Evolutionary conservation across 1,284 basidiomycete species (phyloP).

Genomic region (Vanrija sp.): DNA sequence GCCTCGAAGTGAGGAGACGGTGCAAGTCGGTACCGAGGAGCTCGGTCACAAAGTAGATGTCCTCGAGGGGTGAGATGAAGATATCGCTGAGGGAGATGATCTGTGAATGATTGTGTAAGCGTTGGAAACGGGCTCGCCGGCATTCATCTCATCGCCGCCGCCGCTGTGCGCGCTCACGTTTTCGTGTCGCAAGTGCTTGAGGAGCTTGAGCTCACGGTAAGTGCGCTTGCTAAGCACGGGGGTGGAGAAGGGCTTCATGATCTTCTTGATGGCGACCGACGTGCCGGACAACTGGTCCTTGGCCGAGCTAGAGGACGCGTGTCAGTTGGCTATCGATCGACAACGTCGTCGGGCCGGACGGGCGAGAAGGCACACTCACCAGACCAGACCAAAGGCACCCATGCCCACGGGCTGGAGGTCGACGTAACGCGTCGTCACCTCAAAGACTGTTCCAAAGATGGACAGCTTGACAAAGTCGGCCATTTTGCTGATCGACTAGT

Average conservation of each 20-base stretch:
- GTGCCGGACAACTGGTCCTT: conserved; percentile 95
- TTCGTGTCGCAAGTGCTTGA: conserved; percentile 99
- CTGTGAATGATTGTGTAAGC: conserved; percentile 49
- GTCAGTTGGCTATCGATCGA: background rate
- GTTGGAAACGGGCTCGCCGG: background rate
- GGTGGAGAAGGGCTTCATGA: conserved; percentile 97
- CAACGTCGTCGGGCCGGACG: background rate
- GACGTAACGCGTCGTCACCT: conserved; percentile 97
- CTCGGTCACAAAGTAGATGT: conserved; percentile 99
- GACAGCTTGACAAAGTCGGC: conserved; percentile 89
- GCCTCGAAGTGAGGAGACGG: conserved; percentile 89
- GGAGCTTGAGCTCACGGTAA: conserved; percentile 94
- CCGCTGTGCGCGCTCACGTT: conserved; percentile 59
- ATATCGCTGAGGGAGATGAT: conserved; percentile 99
- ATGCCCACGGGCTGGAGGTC: conserved; percentile 99
- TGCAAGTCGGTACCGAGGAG: conserved; percentile 97
- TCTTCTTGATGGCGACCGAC: conserved; percentile 97
- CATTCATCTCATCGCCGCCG: background rate
- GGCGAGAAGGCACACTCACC: conserved; percentile 55
- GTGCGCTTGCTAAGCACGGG: conserved; percentile 97
- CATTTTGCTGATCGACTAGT: conserved; percentile 29
- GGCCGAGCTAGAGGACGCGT: conserved; percentile 65
- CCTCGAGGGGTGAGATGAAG: conserved; percentile 97
- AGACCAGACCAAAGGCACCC: conserved; percentile 96
- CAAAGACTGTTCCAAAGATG: conserved; percentile 81